Evolutionary conservation across 225 moss, liverwort and hornwort species (phyloP).

Genomic region (Physcomitrellopsis africana): DNA sequence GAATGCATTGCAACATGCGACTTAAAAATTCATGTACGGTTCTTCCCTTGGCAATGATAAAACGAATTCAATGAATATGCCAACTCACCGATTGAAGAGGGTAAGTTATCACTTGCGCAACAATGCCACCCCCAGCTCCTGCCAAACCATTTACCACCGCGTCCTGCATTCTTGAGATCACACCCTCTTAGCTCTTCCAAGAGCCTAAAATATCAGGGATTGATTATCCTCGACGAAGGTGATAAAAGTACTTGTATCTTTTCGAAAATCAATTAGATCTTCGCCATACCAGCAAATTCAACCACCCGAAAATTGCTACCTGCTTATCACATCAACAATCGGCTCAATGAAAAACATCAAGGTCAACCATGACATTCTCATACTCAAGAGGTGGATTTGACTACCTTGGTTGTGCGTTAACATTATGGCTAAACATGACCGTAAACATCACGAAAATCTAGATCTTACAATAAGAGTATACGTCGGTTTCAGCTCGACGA

Average conservation of each 20-base stretch:
- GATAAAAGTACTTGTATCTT: neutral
- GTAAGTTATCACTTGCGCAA: slow-evolving; percentile 86
- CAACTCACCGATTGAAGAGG: slow-evolving; percentile 85
- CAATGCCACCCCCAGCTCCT: slow-evolving; percentile 94
- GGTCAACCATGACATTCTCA: too few species aligned
- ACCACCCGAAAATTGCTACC: too few species aligned
- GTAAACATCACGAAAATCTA: too few species aligned
- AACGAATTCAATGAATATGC: neutral
- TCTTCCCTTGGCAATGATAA: neutral
- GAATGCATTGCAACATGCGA: too few species aligned
- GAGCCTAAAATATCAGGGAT: neutral
- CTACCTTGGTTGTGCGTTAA: too few species aligned
- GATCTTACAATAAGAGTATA: too few species aligned
- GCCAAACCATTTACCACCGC: slow-evolving; percentile 92
- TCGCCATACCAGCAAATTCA: neutral
- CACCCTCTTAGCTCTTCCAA: neutral
- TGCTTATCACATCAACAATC: too few species aligned
- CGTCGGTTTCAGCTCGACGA: too few species aligned
- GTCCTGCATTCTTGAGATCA: slow-evolving; percentile 58
- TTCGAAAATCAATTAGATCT: neutral
- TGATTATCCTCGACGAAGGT: neutral
- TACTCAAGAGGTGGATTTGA: too few species aligned
- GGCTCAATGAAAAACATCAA: too few species aligned
- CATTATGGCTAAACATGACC: too few species aligned
- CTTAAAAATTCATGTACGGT: too few species aligned